A percentile compares a stretch with the other conserved stretches of the same genome.
These are phyloP conservation scores for Eutrema salsugineum DNA, from an alignment of 441 rosid species.

Conservation along the genomic window DNA sequence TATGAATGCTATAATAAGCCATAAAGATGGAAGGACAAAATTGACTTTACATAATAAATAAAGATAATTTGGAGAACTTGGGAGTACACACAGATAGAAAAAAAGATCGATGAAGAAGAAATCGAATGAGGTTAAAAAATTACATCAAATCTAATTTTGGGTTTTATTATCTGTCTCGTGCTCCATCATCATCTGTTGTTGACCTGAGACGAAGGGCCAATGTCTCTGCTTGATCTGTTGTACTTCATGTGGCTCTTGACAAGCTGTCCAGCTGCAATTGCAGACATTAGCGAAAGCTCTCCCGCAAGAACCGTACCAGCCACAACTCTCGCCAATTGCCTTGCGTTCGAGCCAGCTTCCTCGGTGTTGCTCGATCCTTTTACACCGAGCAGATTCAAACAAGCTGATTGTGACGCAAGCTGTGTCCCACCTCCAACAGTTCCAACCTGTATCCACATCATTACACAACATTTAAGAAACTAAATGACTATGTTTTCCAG, in stretches of 20 bases:
- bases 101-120: neutral
- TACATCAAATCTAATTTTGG: neutral
- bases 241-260: slow-evolving; percentile 61
- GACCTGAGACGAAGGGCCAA: slow-evolving; percentile 24
- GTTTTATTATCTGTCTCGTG: slow-evolving; percentile 5
- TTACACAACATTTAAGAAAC: neutral
- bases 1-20: too few relatives aligned
- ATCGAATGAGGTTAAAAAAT: neutral
- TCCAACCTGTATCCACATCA: slow-evolving; percentile 39
- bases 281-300: slow-evolving; percentile 61
- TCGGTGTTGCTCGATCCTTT: slow-evolving; percentile 46
- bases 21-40: neutral
- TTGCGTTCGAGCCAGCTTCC: slow-evolving; percentile 44
- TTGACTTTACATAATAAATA: slow-evolving; percentile 10
- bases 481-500: neutral
- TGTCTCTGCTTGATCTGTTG: slow-evolving; percentile 47
- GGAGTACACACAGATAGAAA: neutral
- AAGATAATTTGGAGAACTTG: neutral
- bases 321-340: slow-evolving; percentile 43
- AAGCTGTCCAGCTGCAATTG: slow-evolving; percentile 58
- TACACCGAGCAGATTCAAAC: slow-evolving; percentile 55
- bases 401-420: slow-evolving; percentile 64
- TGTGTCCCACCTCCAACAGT: slow-evolving; percentile 68
- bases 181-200: slow-evolving; percentile 8
- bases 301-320: slow-evolving; percentile 62